phyloP scores from a whole-genome alignment of 192 early-diverging fungal species.

The Obelidium mucronatum region DNA sequence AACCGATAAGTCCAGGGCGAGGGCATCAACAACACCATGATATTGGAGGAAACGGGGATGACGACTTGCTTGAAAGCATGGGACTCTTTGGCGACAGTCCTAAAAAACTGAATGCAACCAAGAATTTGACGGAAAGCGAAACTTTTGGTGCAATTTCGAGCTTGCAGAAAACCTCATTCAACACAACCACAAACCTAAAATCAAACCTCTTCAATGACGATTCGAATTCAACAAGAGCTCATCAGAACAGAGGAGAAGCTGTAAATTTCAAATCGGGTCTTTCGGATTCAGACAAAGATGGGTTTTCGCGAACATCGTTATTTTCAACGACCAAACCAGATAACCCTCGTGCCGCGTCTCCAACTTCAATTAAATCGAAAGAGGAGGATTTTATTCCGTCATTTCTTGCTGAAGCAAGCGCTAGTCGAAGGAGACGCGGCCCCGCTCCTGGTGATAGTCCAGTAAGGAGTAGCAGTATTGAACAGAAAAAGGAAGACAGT shows the following conservation, averaged over 20 bases:
- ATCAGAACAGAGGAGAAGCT: no score
- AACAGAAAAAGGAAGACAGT: neutral
- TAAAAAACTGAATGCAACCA: no score
- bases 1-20: no score
- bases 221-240: no score
- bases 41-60: no score
- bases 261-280: neutral
- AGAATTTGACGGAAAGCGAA: no score
- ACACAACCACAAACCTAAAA: neutral
- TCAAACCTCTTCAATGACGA: no score
- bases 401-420: constrained; percentile 28
- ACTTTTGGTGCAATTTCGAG: no score
- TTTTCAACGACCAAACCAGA: neutral
- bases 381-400: constrained; percentile 38
- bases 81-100: neutral
- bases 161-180: neutral
- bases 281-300: neutral
- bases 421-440: constrained; percentile 20
- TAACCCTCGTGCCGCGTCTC: no score
- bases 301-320: no score
- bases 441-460: neutral
- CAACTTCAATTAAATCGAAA: constrained; percentile 27
- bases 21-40: neutral
- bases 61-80: constrained; percentile 19
- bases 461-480: neutral